Conservation (phyloP, 1,139 yeast genomes). For the Kurtzmaniella natalensis region DNA sequence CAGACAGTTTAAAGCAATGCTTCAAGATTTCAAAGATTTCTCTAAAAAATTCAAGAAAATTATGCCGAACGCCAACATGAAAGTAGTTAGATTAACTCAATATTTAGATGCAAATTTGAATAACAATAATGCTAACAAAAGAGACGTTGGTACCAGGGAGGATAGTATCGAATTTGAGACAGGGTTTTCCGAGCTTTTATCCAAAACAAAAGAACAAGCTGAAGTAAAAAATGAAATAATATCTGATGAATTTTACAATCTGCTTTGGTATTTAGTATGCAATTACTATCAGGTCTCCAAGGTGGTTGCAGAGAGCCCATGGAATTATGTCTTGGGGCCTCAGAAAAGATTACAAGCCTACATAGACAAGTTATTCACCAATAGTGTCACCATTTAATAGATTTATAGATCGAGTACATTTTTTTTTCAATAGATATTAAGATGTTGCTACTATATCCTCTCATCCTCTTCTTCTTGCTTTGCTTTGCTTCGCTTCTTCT, state of each 20-base stretch:
- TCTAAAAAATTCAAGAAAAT: conserved; percentile 22
- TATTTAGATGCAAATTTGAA: conserved; percentile 12
- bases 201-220: not conserved
- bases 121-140: too few species aligned
- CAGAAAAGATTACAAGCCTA: conserved; percentile 34
- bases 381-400: too few species aligned
- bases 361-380: too few species aligned
- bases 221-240: not conserved
- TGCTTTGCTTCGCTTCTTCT: too few species aligned
- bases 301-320: conserved; percentile 22
- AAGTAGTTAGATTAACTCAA: conserved; percentile 21
- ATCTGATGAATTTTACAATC: conserved; percentile 1
- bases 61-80: conserved; percentile 21
- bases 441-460: too few species aligned
- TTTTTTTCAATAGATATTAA: too few species aligned
- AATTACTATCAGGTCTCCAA: conserved; percentile 19
- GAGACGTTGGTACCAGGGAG: too few species aligned
- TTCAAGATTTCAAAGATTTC: conserved; percentile 22
- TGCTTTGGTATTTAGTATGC: conserved; percentile 8
- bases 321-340: conserved; percentile 41
- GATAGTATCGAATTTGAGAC: not conserved
- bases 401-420: too few species aligned
- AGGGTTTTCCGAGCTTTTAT: not conserved
- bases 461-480: too few species aligned
- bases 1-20: conserved; percentile 20